phyloP scores from a whole-genome alignment of 441 rosid genomes.

The Kokia cookei region DNA sequence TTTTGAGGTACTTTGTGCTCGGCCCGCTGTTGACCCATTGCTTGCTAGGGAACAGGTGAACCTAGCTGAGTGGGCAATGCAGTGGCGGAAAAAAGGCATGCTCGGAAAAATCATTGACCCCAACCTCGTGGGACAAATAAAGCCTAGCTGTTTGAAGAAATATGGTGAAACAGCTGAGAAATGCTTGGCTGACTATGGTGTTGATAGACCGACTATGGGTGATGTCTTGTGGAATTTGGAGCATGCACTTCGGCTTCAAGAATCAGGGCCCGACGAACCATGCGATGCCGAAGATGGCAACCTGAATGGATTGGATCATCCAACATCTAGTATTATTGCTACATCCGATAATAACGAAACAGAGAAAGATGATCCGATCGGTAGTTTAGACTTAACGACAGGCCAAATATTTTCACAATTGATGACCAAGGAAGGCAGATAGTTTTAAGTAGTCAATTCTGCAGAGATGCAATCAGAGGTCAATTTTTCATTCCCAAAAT shows the following conservation, averaged over 20 bases:
- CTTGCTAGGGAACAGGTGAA: constrained; percentile 81
- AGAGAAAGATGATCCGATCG: constrained; percentile 29
- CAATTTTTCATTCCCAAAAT: background rate
- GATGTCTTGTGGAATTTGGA: constrained; percentile 93
- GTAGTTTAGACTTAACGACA: constrained; percentile 46
- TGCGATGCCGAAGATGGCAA: constrained; percentile 16
- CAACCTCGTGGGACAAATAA: constrained; percentile 52
- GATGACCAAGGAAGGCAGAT: constrained; percentile 74
- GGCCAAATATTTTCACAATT: constrained; percentile 79
- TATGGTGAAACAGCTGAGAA: constrained; percentile 90
- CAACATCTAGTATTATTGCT: constrained; percentile 7
- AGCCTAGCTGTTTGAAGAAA: constrained; percentile 58
- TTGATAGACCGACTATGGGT: constrained; percentile 86
- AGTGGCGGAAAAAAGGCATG: constrained; percentile 81
- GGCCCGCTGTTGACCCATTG: constrained; percentile 86
- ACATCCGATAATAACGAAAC: constrained; percentile 13
- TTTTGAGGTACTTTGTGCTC: constrained; percentile 78
- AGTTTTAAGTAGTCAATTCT: constrained; percentile 5
- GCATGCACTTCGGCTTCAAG: constrained; percentile 65
- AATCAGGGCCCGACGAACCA: constrained; percentile 41
- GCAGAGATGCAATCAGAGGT: background rate
- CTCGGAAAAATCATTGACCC: constrained; percentile 63
- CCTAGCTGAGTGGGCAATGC: constrained; percentile 90
- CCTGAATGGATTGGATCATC: background rate
- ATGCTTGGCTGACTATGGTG: constrained; percentile 88